Evolutionary conservation across 768 basidiomycete genomes (phyloP).

Genomic region (Boletus vermiculosoides): DNA sequence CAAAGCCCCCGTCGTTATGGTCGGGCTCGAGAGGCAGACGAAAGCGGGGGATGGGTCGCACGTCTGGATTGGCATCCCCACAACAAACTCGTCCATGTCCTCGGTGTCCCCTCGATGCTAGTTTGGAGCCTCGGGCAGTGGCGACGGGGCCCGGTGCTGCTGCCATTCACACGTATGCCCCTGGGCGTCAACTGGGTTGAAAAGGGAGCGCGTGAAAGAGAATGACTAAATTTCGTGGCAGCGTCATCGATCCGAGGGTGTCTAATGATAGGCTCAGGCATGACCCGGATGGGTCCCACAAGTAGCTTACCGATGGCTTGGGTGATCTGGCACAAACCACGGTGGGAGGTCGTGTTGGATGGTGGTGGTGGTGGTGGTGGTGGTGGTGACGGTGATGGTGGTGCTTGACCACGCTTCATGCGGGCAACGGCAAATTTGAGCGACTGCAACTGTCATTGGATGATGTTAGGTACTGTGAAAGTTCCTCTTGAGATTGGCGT

Average conservation of each 20-base stretch:
- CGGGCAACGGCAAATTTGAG: too few relatives aligned
- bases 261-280: not conserved
- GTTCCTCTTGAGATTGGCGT: not conserved
- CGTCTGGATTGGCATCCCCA: not conserved
- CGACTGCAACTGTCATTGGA: not conserved
- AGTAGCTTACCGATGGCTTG: not conserved
- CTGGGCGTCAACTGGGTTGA: not conserved
- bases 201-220: not conserved
- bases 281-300: not conserved
- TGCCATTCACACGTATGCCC: not conserved
- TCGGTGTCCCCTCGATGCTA: too few relatives aligned
- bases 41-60: not conserved
- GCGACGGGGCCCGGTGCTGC: too few relatives aligned
- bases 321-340: not conserved
- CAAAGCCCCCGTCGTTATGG: not conserved
- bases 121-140: too few relatives aligned
- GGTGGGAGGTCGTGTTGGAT: not conserved
- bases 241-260: not conserved
- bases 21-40: not conserved
- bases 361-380: not conserved
- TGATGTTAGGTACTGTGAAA: not conserved
- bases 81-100: too few relatives aligned
- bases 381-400: not conserved
- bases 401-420: not conserved
- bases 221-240: not conserved